A percentile compares a stretch with the other conserved stretches of the same genome.
phyloP scores from a whole-genome alignment of 2,329 filamentous ascomycete species.

The Chaetothyriales sp. region DNA sequence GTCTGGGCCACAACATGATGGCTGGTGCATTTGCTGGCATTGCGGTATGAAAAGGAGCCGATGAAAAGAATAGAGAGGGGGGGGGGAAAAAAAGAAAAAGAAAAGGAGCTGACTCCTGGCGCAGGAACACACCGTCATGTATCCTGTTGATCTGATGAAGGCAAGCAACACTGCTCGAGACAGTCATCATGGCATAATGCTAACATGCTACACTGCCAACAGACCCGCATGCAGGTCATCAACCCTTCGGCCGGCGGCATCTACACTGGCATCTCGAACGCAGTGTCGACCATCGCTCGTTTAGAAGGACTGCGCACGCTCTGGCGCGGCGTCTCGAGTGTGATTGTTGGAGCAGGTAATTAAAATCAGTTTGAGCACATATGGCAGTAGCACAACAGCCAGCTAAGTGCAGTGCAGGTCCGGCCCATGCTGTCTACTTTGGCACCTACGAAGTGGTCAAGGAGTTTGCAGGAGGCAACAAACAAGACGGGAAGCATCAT shows the following conservation, averaged over 20 bases:
- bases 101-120: conserved; percentile 4
- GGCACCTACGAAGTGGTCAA: conserved; percentile 96
- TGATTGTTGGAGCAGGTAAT: conserved; percentile 84
- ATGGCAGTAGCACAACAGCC: neutral
- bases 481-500: conserved; percentile 66
- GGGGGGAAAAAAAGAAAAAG: conserved; percentile 10
- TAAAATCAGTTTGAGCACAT: conserved; percentile 1
- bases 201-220: conserved; percentile 7
- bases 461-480: conserved; percentile 86
- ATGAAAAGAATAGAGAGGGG: too few relatives aligned
- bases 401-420: conserved; percentile 41
- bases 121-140: conserved; percentile 97
- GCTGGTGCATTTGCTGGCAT: conserved; percentile 95
- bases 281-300: conserved; percentile 79
- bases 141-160: conserved; percentile 95
- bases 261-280: conserved; percentile 81
- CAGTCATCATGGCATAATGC: conserved; percentile 4
- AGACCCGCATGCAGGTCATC: conserved; percentile 98
- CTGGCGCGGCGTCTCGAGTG: conserved; percentile 93
- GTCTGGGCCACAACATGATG: conserved; percentile 82
- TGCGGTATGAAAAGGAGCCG: conserved; percentile 49
- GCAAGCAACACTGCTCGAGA: conserved; percentile 35
- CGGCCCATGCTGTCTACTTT: conserved; percentile 95
- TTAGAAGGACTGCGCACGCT: conserved; percentile 80
- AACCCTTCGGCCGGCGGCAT: conserved; percentile 66